Evolutionary conservation across 371 early-diverging fungal genomes (phyloP).

Genomic region (Mucor piriformis): DNA sequence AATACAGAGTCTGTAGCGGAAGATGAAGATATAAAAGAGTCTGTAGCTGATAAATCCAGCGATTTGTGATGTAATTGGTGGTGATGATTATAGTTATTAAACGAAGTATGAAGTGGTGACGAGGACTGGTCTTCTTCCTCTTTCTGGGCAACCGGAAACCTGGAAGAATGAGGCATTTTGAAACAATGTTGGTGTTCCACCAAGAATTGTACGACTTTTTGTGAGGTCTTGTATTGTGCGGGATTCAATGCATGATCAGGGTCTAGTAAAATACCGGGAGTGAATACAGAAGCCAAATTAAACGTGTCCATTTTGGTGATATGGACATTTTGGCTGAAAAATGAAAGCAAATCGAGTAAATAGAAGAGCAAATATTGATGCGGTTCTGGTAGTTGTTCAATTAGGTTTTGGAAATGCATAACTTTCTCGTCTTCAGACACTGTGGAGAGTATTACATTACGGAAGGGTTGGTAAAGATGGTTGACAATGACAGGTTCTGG

Average conservation of each 20-base stretch:
- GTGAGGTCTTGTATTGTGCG: conserved; percentile 54
- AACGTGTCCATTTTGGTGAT: conserved; percentile 36
- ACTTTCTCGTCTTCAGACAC: conserved; percentile 35
- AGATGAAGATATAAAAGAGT: neutral
- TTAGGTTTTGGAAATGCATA: conserved; percentile 51
- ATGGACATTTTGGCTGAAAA: conserved; percentile 54
- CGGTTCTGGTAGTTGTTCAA: conserved; percentile 57
- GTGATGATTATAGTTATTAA: conserved; percentile 5
- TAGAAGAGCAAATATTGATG: conserved; percentile 67
- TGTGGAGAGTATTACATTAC: conserved; percentile 54
- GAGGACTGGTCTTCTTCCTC: neutral
- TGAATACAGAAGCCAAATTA: conserved; percentile 65
- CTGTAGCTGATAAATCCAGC: neutral
- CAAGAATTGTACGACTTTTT: conserved; percentile 53
- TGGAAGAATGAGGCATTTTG: conserved; percentile 33
- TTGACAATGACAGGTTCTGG: conserved; percentile 68
- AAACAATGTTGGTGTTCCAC: conserved; percentile 53
- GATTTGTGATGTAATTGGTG: neutral
- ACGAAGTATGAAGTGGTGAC: neutral
- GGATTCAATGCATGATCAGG: conserved; percentile 56
- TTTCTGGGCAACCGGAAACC: neutral
- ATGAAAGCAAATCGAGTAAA: conserved; percentile 58
- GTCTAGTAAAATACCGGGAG: conserved; percentile 60
- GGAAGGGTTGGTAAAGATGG: conserved; percentile 59
- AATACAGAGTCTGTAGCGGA: neutral